phyloP scores from a whole-genome alignment of 2,329 filamentous ascomycete genomes.

The Cladosporium austrohemisphaericum region DNA sequence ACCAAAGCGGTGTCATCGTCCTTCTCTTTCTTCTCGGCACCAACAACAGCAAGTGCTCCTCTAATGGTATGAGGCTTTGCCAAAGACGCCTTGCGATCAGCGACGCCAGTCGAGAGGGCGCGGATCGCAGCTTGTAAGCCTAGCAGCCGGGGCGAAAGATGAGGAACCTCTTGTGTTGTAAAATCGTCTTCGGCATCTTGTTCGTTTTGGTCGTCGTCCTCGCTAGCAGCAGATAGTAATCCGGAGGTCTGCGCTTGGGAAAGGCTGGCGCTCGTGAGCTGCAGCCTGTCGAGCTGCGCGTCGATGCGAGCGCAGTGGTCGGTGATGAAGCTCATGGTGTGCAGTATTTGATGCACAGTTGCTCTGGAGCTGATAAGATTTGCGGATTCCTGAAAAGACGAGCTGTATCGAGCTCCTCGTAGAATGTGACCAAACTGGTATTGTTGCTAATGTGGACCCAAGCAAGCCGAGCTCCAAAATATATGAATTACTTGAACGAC shows the following conservation, averaged over 20 bases:
- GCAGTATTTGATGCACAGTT: neutral
- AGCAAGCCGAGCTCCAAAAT: too few species aligned
- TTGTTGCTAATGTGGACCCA: too few species aligned
- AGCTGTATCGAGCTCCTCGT: too few species aligned
- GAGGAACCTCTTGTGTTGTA: neutral
- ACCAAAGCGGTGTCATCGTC: conserved; percentile 11
- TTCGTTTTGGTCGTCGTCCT: neutral
- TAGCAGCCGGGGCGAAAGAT: conserved; percentile 26
- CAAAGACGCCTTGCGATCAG: conserved; percentile 17
- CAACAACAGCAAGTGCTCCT: conserved; percentile 4
- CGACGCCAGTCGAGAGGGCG: conserved; percentile 24
- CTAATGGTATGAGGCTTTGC: conserved; percentile 5
- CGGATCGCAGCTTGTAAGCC: conserved; percentile 32
- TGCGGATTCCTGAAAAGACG: too few species aligned
- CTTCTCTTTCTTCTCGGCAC: conserved; percentile 15
- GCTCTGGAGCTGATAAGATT: too few species aligned
- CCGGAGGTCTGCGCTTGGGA: neutral
- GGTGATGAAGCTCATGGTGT: conserved; percentile 35
- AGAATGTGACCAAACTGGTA: too few species aligned
- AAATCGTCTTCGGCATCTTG: neutral
- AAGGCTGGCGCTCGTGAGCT: conserved; percentile 38
- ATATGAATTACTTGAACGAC: too few species aligned
- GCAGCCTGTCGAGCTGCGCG: conserved; percentile 55
- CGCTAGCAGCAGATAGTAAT: neutral
- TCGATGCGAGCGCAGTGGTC: conserved; percentile 56